phyloP scores from a whole-genome alignment of 2,329 filamentous ascomycete genomes.

The Fusarium agapanthi region DNA sequence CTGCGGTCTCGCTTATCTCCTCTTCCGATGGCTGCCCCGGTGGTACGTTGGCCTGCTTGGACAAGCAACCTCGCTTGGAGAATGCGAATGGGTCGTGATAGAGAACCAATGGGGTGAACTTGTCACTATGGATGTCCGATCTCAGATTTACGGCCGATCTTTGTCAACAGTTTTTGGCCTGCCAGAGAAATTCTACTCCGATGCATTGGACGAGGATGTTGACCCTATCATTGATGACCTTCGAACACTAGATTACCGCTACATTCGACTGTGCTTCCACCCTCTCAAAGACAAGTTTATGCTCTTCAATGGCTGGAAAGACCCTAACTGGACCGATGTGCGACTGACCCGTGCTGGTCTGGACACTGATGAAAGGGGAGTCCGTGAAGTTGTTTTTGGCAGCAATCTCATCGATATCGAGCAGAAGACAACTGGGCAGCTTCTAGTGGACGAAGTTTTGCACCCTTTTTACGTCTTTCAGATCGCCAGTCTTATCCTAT shows the following conservation, averaged over 20 bases:
- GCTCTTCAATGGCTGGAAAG: constrained; percentile 90
- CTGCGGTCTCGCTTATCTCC: constrained; percentile 79
- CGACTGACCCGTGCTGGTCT: constrained; percentile 79
- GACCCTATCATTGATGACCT: constrained; percentile 81
- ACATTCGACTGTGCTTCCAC: constrained; percentile 92
- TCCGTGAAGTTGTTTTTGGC: constrained; percentile 87
- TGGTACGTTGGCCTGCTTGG: constrained; percentile 85
- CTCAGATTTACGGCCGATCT: constrained; percentile 61
- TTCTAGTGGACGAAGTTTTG: constrained; percentile 92
- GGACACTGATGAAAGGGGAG: constrained; percentile 86
- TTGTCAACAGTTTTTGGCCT: constrained; percentile 73
- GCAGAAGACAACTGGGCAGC: constrained; percentile 82
- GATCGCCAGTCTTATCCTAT: constrained; percentile 90
- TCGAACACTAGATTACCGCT: constrained; percentile 87
- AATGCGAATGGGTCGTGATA: constrained; percentile 90
- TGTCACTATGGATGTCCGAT: constrained; percentile 73
- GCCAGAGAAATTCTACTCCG: constrained; percentile 66
- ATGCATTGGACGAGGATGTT: constrained; percentile 66
- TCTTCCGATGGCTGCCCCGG: constrained; percentile 89
- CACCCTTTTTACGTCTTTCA: constrained; percentile 99
- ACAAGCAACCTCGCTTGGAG: constrained; percentile 70
- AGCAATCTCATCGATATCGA: constrained; percentile 92
- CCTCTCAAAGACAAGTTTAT: constrained; percentile 89
- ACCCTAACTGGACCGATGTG: constrained; percentile 86
- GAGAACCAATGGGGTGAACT: constrained; percentile 99